phyloP scores from a whole-genome alignment of 148 eudicot species.

The Cornus florida region DNA sequence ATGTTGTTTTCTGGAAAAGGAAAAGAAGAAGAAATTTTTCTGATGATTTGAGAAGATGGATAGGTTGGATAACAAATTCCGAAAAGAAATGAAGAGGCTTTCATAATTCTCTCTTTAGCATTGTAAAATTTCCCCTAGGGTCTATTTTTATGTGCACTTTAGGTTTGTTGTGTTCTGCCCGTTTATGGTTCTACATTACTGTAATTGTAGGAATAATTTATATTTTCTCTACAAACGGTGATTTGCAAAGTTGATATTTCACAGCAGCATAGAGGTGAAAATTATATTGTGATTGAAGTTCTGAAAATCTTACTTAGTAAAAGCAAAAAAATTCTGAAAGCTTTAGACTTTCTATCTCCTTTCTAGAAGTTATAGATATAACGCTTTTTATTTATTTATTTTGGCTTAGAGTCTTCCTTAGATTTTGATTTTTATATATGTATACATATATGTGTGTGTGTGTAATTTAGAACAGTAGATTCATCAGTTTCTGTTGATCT shows the following conservation, averaged over 20 bases:
- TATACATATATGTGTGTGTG: background rate
- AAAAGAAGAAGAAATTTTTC: background rate
- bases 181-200: background rate
- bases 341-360: background rate
- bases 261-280: slow-evolving; percentile 1
- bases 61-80: background rate
- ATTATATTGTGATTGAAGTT: background rate
- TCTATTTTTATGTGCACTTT: background rate
- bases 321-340: background rate
- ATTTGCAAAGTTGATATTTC: background rate
- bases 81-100: background rate
- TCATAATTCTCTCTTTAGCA: background rate
- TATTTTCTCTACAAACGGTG: background rate
- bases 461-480: background rate
- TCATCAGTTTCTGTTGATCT: background rate
- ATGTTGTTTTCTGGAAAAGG: background rate
- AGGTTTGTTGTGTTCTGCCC: background rate
- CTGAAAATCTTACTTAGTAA: background rate
- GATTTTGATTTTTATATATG: background rate
- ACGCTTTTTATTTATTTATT: background rate
- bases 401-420: background rate
- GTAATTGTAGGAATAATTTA: background rate
- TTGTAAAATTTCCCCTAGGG: background rate
- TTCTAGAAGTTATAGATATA: background rate
- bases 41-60: background rate